Evolutionary conservation across 1,284 basidiomycete genomes (phyloP).

Genomic region (Heterobasidion occidentale): DNA sequence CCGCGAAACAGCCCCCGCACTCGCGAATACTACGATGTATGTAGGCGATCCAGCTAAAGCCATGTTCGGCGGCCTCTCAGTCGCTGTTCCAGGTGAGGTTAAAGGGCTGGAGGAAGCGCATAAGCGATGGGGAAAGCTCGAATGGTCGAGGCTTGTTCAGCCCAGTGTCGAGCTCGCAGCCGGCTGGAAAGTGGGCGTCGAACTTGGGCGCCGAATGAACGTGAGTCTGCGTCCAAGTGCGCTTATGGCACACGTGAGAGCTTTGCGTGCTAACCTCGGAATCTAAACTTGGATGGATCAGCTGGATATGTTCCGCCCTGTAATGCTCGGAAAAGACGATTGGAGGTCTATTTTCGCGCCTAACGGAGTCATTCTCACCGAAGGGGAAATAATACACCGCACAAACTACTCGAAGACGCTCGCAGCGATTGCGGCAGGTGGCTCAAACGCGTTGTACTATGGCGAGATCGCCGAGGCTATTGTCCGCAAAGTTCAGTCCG

Average conservation of each 20-base stretch:
- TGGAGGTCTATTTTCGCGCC: conserved; percentile 82
- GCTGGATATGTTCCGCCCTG: conserved; percentile 38
- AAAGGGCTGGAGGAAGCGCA: conserved; percentile 79
- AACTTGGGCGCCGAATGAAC: conserved; percentile 67
- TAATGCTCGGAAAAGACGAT: conserved; percentile 73
- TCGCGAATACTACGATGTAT: conserved; percentile 75
- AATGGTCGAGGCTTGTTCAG: conserved; percentile 72
- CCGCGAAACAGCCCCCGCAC: conserved; percentile 77
- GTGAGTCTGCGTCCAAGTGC: conserved; percentile 30
- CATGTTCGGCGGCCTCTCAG: conserved; percentile 69
- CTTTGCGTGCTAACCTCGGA: neutral
- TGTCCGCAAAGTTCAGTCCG: conserved; percentile 54
- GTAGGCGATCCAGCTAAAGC: conserved; percentile 39
- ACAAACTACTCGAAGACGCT: conserved; percentile 67
- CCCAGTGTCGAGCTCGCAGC: conserved; percentile 71
- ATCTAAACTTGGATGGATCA: neutral
- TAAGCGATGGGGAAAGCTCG: conserved; percentile 67
- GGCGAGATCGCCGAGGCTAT: conserved; percentile 73
- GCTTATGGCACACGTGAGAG: neutral
- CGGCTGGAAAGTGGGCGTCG: conserved; percentile 71
- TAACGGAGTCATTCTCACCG: conserved; percentile 57
- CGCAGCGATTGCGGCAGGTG: conserved; percentile 54
- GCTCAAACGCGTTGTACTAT: conserved; percentile 71
- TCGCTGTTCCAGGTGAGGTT: conserved; percentile 85
- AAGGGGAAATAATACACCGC: conserved; percentile 69